Conservation (phyloP, 306 rosid species). For the Quercus bicolor region DNA sequence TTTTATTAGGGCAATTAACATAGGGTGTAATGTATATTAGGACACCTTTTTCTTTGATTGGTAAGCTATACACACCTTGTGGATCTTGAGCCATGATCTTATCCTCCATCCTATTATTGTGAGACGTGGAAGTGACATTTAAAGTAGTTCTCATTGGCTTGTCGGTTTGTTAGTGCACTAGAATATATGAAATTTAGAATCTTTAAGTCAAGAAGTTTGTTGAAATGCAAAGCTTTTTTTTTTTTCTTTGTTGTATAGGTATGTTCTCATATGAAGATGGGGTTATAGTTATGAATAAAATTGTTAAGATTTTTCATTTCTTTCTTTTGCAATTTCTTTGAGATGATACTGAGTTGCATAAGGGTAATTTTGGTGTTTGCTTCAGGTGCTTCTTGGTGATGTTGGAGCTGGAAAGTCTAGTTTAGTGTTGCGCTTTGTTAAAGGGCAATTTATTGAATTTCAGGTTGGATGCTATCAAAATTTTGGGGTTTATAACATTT, state of each 20-base stretch:
- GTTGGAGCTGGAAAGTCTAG: conserved; percentile 70
- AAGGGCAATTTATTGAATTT: conserved; percentile 55
- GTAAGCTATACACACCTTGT: too few relatives aligned
- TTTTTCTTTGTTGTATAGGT: neutral
- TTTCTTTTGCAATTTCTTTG: neutral
- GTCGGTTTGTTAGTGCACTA: neutral
- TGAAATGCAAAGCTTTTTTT: neutral
- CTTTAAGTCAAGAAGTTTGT: neutral
- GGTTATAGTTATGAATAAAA: neutral
- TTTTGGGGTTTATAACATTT: conserved; percentile 1
- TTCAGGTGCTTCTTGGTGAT: conserved; percentile 65
- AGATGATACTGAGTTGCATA: neutral
- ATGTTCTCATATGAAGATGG: neutral
- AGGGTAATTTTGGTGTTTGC: conserved; percentile 1
- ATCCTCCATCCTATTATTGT: too few relatives aligned
- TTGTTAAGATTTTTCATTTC: neutral
- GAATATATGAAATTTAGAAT: neutral
- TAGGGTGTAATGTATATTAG: neutral
- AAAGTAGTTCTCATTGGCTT: too few relatives aligned
- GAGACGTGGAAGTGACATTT: too few relatives aligned
- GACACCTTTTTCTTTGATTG: too few relatives aligned
- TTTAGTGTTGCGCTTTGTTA: conserved; percentile 60
- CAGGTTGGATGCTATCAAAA: conserved; percentile 36
- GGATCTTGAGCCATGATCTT: too few relatives aligned
- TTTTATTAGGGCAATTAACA: neutral